phyloP scores from a whole-genome alignment of 1,284 basidiomycete genomes.

The Ceratobasidium sp. region DNA sequence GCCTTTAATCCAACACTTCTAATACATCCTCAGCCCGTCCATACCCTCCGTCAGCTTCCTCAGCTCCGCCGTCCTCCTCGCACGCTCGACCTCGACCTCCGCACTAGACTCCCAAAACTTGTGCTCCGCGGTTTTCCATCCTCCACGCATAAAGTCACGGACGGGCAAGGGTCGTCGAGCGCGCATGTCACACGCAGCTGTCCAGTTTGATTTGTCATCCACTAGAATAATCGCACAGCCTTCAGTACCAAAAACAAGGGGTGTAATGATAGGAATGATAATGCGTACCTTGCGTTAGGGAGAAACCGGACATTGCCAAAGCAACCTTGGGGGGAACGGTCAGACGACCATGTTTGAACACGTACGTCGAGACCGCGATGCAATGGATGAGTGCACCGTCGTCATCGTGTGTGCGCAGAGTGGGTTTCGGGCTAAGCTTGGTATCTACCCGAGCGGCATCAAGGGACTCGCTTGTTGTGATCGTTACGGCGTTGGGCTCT shows the following conservation, averaged over 20 bases:
- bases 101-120: conserved; percentile 39
- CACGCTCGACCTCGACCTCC: conserved; percentile 46
- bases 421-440: conserved; percentile 7
- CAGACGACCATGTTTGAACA: conserved; percentile 81
- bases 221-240: neutral
- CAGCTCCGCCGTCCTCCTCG: conserved; percentile 26
- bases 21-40: conserved; percentile 37
- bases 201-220: conserved; percentile 19
- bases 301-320: conserved; percentile 57
- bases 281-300: conserved; percentile 24
- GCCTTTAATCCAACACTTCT: neutral
- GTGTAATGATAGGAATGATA: conserved; percentile 1
- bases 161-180: conserved; percentile 32
- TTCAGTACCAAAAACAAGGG: neutral
- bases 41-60: conserved; percentile 28
- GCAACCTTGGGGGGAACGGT: conserved; percentile 74
- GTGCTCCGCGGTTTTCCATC: conserved; percentile 46
- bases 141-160: conserved; percentile 47
- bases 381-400: conserved; percentile 71
- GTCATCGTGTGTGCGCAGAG: conserved; percentile 31
- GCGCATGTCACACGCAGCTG: neutral
- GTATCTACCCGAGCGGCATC: conserved; percentile 30
- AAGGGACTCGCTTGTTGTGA: neutral
- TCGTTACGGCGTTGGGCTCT: neutral
- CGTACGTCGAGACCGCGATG: conserved; percentile 74